Conservation (phyloP, 257 asterid species). For the Scutellaria barbata region DNA sequence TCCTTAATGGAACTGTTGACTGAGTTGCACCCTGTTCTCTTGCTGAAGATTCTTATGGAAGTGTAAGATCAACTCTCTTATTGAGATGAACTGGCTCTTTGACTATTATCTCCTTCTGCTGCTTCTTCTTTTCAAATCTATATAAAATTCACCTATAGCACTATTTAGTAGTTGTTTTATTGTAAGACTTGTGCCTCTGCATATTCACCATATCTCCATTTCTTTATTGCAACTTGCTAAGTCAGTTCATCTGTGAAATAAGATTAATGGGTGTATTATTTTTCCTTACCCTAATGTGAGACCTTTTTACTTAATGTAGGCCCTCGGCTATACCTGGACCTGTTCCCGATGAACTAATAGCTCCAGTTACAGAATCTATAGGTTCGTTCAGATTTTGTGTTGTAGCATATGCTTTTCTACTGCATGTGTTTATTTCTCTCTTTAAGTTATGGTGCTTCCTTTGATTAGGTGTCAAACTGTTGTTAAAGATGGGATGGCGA, state of each 20-base stretch:
- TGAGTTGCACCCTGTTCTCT: slow-evolving; percentile 13
- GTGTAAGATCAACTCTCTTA: neutral
- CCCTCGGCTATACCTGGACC: slow-evolving; percentile 96
- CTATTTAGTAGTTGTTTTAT: slow-evolving; percentile 13
- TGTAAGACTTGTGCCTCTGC: neutral
- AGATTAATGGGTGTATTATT: neutral
- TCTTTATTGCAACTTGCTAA: slow-evolving; percentile 1
- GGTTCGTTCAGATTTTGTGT: slow-evolving; percentile 53
- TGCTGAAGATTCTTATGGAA: slow-evolving; percentile 8
- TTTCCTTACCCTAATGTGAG: slow-evolving; percentile 14
- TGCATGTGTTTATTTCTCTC: slow-evolving; percentile 32
- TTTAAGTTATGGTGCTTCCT: slow-evolving; percentile 28
- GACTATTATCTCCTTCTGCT: slow-evolving; percentile 2
- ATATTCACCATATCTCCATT: slow-evolving; percentile 12
- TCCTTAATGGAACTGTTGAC: neutral
- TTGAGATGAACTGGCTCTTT: slow-evolving; percentile 2
- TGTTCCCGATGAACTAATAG: slow-evolving; percentile 85
- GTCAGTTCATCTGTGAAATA: slow-evolving; percentile 14
- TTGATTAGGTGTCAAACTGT: slow-evolving; percentile 76
- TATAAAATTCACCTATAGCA: neutral
- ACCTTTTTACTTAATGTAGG: slow-evolving; percentile 47
- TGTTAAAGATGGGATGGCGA: slow-evolving; percentile 97
- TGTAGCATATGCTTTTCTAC: slow-evolving; percentile 14
- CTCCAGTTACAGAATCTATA: slow-evolving; percentile 80
- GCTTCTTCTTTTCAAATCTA: neutral